Evolutionary conservation across 768 basidiomycete genomes (phyloP).

Genomic region (Dendrothele bispora): DNA sequence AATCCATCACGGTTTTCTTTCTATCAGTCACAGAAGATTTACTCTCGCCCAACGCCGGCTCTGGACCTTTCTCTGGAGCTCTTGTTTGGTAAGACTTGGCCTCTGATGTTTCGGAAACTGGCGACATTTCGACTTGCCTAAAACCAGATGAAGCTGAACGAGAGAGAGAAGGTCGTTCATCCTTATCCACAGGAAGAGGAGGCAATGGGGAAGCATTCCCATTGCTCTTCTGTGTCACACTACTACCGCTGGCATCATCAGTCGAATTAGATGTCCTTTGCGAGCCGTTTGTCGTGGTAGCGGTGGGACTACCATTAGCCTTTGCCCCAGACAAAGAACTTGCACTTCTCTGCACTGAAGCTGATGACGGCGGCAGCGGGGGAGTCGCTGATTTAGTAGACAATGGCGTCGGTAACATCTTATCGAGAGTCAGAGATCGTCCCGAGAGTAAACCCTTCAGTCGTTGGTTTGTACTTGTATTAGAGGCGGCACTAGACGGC

Average conservation of each 20-base stretch:
- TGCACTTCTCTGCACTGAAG: too few relatives aligned
- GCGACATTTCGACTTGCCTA: constrained; percentile 7
- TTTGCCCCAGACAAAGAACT: neutral
- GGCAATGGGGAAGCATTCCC: constrained; percentile 6
- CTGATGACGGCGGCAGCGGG: constrained; percentile 1
- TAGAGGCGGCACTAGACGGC: constrained; percentile 26
- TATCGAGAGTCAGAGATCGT: constrained; percentile 33
- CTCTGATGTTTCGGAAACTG: neutral
- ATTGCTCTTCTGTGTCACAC: constrained; percentile 1
- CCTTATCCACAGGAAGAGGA: constrained; percentile 7
- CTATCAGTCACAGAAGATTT: neutral
- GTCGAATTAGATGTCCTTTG: neutral
- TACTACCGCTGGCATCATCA: neutral
- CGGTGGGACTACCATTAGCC: neutral
- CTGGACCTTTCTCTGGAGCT: neutral
- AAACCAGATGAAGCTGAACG: constrained; percentile 8
- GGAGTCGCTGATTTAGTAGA: constrained; percentile 1
- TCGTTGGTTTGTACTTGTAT: constrained; percentile 43
- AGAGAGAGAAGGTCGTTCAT: constrained; percentile 5
- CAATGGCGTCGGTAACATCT: constrained; percentile 29
- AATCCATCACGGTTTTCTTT: too few relatives aligned
- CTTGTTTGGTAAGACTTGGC: neutral
- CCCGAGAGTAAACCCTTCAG: constrained; percentile 45
- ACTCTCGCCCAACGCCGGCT: neutral
- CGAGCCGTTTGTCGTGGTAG: neutral